Percentiles rank a stretch among this genome's conserved stretches.
Conservation (phyloP, 352 stramenopile species). For the Globisporangium okanoganense region DNA sequence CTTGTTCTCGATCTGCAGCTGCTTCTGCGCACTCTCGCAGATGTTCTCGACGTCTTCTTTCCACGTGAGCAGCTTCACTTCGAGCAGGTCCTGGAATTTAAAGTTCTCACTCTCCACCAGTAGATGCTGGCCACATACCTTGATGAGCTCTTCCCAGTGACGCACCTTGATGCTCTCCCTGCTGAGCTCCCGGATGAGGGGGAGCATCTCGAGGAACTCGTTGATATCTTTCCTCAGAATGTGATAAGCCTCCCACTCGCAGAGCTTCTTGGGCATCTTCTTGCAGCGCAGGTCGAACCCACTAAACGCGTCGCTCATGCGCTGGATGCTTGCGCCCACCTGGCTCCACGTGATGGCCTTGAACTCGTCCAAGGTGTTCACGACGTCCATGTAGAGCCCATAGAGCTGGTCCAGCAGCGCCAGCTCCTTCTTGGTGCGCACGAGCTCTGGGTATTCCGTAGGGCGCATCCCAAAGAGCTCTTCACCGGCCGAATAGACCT, state of each 20-base stretch:
- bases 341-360: constrained; percentile 57
- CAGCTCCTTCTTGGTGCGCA: constrained; percentile 87
- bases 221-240: constrained; percentile 73
- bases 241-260: constrained; percentile 84
- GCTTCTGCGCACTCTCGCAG: constrained; percentile 88
- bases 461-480: constrained; percentile 87
- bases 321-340: constrained; percentile 42
- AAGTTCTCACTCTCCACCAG: constrained; percentile 78
- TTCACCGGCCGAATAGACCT: constrained; percentile 85
- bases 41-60: constrained; percentile 87
- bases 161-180: constrained; percentile 83
- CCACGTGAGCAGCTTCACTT: constrained; percentile 68
- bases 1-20: constrained; percentile 88
- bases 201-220: constrained; percentile 84
- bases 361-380: constrained; percentile 71
- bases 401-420: constrained; percentile 86
- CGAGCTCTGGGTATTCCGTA: constrained; percentile 77
- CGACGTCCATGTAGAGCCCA: constrained; percentile 86
- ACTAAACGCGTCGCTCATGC: constrained; percentile 64
- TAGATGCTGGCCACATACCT: constrained; percentile 42
- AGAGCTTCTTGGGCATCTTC: constrained; percentile 80
- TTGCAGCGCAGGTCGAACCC: constrained; percentile 70
- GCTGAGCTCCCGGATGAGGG: constrained; percentile 76
- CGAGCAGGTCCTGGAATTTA: constrained; percentile 72
- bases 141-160: constrained; percentile 84